Conservation (phyloP, 2,329 filamentous ascomycete genomes). For the Fusarium sp. region DNA sequence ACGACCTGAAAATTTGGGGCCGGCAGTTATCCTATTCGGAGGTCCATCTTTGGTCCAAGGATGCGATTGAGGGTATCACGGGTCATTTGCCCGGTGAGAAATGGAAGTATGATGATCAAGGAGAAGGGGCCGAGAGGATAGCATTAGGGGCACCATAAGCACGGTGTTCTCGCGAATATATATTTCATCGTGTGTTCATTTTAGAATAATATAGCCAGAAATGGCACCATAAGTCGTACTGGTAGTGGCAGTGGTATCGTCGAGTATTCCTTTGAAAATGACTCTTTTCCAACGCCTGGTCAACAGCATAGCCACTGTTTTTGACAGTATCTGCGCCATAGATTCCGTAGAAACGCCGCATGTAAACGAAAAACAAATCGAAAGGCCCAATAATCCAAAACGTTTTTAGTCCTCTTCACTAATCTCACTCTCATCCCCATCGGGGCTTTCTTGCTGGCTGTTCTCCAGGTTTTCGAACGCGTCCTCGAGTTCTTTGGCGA, state of each 20-base stretch:
- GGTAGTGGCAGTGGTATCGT: conserved; percentile 28
- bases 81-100: conserved; percentile 50
- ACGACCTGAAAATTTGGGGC: conserved; percentile 54
- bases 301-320: not conserved
- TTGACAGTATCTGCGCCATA: not conserved
- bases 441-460: conserved; percentile 60
- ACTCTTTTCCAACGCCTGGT: conserved; percentile 22
- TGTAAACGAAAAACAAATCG: conserved; percentile 2
- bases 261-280: conserved; percentile 12
- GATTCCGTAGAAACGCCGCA: conserved; percentile 14
- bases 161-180: not conserved
- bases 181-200: not conserved
- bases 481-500: conserved; percentile 65
- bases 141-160: not conserved
- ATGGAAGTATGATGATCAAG: conserved; percentile 35
- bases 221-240: not conserved
- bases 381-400: not conserved
- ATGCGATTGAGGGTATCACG: conserved; percentile 61
- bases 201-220: not conserved
- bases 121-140: conserved; percentile 38
- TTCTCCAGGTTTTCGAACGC: conserved; percentile 64
- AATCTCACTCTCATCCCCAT: conserved; percentile 71
- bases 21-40: conserved; percentile 52
- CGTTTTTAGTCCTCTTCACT: conserved; percentile 70
- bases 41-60: conserved; percentile 55